Base-by-base conservation (phyloP, 1,284 basidiomycete genomes). In the Trametes versicolor region DNA sequence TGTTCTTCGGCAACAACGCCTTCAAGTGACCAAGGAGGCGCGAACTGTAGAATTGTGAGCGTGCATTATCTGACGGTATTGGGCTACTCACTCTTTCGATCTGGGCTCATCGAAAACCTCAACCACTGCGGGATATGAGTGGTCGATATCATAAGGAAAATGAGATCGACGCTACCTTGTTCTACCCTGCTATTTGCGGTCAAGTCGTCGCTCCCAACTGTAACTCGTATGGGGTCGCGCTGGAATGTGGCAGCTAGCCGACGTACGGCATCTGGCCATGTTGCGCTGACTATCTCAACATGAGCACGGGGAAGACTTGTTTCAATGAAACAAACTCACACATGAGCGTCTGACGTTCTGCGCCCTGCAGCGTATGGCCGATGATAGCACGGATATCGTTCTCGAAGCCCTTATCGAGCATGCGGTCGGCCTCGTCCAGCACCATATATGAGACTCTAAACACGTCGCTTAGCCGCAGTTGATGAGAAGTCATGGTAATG, bases 341-440 rank as follows among this genome's bases (percentile, higher is more conserved):
- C 95, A 97, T 97, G 82, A 96, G 88, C 5, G 95, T 97, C 79
- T 97, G 95, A 41, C 95, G 84, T 60, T 88, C 84, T 15, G 79
- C 77, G 13, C 83, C 81, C 70, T 87, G 87, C 70, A 91, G 91
- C 34, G 92, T 91, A 72, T 88, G 84, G 9, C 88, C 90, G 67
- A 99, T 97, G 74, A 99, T 99, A 63, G 87, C 87, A 55, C 96
- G 86, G 70, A 99, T 99, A 77, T 99, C 98, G 73, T 98, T 98
- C 81, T 99, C 98, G 78, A 99, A 99, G 0, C 98, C 98, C 74
- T 94, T 96, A 78, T 99, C 98, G 54, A 99, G 84, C 97, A 99
- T 99, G 52, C 97, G 87, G 80, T 99, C 97, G 1, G 97, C 97
- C 80, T 99, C 97, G 75, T 99, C 98, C 47, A 99, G 82, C 0